These are phyloP conservation scores for Anaeromyces robustus DNA, from an alignment of 192 early-diverging fungal species.

Conservation along the genomic window DNA sequence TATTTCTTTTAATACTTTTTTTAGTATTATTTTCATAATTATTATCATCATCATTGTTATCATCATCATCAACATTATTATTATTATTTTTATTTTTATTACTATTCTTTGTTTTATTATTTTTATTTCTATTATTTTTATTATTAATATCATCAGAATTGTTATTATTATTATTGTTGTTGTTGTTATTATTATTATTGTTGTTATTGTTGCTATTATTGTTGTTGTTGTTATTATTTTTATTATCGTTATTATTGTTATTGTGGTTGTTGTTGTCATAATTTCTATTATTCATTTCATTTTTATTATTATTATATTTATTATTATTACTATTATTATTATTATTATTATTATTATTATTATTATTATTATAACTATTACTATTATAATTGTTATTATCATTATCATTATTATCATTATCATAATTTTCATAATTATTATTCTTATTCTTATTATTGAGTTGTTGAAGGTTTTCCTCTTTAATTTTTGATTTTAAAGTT, in stretches of 20 bases:
- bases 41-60: no score
- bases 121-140: no score
- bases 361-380: no score
- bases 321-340: neutral
- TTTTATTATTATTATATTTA: neutral
- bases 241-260: neutral
- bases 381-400: neutral
- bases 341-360: neutral
- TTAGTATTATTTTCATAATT: no score
- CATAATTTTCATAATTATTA: no score
- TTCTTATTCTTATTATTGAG: no score
- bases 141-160: neutral
- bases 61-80: no score
- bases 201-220: neutral
- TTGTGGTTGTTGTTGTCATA: neutral
- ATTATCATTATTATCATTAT: neutral
- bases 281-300: neutral
- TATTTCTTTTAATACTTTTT: no score
- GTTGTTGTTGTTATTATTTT: neutral
- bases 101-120: no score
- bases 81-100: no score
- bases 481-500: no score
- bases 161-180: neutral
- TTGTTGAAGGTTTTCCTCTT: no score
- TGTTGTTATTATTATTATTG: neutral